Evolutionary conservation across 305 asterid species (phyloP).

Genomic region (Petunia hybrid): DNA sequence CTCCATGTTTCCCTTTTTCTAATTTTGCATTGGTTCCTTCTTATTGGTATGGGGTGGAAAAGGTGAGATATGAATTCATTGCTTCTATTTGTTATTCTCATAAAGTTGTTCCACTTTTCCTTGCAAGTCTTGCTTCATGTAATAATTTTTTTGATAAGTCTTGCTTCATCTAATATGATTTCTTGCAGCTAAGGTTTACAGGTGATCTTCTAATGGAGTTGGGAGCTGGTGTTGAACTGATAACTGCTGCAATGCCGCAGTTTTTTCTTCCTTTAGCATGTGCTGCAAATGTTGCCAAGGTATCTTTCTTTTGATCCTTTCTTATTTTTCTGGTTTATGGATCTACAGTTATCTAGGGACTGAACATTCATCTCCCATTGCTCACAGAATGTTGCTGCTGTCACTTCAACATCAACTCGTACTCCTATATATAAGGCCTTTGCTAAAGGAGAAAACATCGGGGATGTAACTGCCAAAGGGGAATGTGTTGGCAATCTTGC

Average conservation of each 20-base stretch:
- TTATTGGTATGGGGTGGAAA: not conserved
- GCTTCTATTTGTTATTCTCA: not conserved
- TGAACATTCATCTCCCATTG: conserved; percentile 39
- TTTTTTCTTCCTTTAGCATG: conserved; percentile 97
- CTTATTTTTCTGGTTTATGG: conserved; percentile 28
- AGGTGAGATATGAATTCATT: not conserved
- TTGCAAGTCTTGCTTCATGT: not conserved
- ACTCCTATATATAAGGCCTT: conserved; percentile 99
- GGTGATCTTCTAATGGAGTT: conserved; percentile 98
- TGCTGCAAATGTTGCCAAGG: conserved; percentile 98
- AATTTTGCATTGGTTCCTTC: not conserved
- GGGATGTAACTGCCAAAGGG: conserved; percentile 99
- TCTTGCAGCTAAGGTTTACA: conserved; percentile 80
- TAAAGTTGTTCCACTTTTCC: not conserved
- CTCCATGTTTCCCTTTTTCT: not conserved
- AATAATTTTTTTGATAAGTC: too few species aligned
- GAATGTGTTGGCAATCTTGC: conserved; percentile 96
- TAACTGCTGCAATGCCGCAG: conserved; percentile 85
- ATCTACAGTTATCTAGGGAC: not conserved
- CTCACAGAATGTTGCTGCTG: conserved; percentile 87
- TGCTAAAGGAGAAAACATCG: conserved; percentile 98
- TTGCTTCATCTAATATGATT: not conserved
- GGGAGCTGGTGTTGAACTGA: conserved; percentile 97
- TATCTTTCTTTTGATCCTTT: conserved; percentile 33
- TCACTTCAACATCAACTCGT: conserved; percentile 96